These are phyloP conservation scores for Alternaria alternata DNA, from an alignment of 2,329 filamentous ascomycete species.

Conservation along the genomic window DNA sequence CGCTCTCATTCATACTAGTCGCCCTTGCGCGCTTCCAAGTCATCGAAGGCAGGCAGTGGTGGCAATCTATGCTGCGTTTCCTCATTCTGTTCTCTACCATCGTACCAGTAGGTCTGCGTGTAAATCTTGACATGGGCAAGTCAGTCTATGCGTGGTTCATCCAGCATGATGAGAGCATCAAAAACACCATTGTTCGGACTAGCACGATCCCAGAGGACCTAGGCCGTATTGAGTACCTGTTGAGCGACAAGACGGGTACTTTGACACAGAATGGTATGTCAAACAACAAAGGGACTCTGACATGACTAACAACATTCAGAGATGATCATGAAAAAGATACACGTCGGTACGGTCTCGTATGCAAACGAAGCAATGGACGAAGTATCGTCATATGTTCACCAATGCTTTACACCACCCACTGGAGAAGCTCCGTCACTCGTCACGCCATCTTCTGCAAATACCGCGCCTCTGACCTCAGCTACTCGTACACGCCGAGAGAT, in stretches of 20 bases:
- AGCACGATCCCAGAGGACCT: conserved; percentile 98
- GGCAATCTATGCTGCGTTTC: conserved; percentile 97
- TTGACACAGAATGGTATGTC: conserved; percentile 81
- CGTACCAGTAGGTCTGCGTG: conserved; percentile 93
- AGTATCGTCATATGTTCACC: conserved; percentile 83
- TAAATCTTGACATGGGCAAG: conserved; percentile 97
- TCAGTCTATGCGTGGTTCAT: conserved; percentile 97
- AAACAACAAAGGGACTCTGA: neutral
- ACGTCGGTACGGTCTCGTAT: conserved; percentile 97
- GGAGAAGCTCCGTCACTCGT: conserved; percentile 60
- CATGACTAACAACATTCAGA: conserved; percentile 59
- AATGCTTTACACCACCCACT: conserved; percentile 71
- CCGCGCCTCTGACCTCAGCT: conserved; percentile 67
- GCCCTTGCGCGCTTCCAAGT: conserved; percentile 80
- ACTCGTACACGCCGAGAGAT: conserved; percentile 93
- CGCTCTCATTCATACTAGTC: conserved; percentile 86
- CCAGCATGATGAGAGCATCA: conserved; percentile 87
- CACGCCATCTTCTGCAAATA: conserved; percentile 77
- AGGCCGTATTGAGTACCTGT: conserved; percentile 91
- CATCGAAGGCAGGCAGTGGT: conserved; percentile 78
- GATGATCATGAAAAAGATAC: conserved; percentile 99
- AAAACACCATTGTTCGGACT: conserved; percentile 90
- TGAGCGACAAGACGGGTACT: conserved; percentile 98
- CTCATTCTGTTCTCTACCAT: conserved; percentile 99
- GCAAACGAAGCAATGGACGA: conserved; percentile 99